Evolutionary conservation across 768 basidiomycete species (phyloP).

Genomic region (Boletus tomentosulus): DNA sequence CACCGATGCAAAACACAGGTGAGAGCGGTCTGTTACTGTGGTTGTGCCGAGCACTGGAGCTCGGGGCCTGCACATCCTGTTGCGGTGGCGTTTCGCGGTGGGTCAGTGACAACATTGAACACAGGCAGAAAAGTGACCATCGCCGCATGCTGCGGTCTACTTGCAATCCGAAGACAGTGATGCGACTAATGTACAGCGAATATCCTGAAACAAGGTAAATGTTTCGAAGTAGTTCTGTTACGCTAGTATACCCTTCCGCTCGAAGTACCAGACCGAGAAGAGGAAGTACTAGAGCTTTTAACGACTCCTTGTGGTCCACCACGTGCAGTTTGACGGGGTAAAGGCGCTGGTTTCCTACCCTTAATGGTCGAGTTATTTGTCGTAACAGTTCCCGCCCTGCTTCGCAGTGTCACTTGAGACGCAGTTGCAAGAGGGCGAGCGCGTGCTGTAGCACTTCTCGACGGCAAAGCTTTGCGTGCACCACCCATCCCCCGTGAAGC

Average conservation of each 20-base stretch:
- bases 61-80: neutral
- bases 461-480: conserved; percentile 13
- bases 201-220: neutral
- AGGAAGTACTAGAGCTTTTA: conserved; percentile 23
- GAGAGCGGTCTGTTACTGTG: neutral
- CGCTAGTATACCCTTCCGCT: conserved; percentile 15
- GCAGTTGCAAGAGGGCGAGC: conserved; percentile 6
- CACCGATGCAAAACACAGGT: neutral
- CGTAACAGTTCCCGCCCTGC: conserved; percentile 9
- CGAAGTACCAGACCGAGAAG: conserved; percentile 26
- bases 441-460: conserved; percentile 8
- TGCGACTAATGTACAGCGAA: conserved; percentile 25
- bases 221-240: neutral
- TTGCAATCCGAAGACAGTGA: conserved; percentile 7
- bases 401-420: conserved; percentile 9
- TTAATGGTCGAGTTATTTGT: conserved; percentile 8
- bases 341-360: conserved; percentile 9
- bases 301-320: conserved; percentile 9
- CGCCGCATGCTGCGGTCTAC: neutral
- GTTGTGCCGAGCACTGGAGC: neutral
- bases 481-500: conserved; percentile 8
- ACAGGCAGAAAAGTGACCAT: neutral
- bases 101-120: neutral
- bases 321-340: conserved; percentile 8
- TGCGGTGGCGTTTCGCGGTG: neutral